Evolutionary conservation across 768 basidiomycete species (phyloP).

Genomic region (Crucibulum laeve): DNA sequence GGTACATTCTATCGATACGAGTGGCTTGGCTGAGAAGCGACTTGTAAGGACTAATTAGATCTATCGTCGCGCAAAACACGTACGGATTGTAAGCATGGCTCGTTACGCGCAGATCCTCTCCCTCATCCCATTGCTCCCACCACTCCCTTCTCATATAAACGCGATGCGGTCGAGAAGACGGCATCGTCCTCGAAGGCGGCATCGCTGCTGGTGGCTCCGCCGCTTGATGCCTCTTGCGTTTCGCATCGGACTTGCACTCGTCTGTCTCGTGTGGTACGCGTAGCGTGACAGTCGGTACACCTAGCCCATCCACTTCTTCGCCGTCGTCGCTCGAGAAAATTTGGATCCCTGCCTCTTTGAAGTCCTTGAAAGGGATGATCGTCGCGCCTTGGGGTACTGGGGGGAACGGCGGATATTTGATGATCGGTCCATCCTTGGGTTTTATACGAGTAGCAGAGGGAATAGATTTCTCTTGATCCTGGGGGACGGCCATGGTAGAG

Average conservation of each 20-base stretch:
- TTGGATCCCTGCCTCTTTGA: slow-evolving; percentile 55
- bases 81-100: slow-evolving; percentile 44
- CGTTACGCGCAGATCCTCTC: slow-evolving; percentile 44
- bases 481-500: too few species aligned
- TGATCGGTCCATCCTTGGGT: neutral
- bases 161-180: neutral
- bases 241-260: slow-evolving; percentile 44
- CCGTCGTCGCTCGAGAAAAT: slow-evolving; percentile 36
- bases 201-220: neutral
- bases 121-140: slow-evolving; percentile 69
- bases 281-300: slow-evolving; percentile 62
- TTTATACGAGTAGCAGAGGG: too few species aligned
- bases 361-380: slow-evolving; percentile 53
- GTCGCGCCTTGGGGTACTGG: slow-evolving; percentile 29
- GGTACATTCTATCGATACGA: slow-evolving; percentile 51
- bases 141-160: slow-evolving; percentile 35
- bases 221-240: slow-evolving; percentile 35
- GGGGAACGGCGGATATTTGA: slow-evolving; percentile 25
- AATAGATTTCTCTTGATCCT: too few species aligned
- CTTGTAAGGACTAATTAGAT: slow-evolving; percentile 1
- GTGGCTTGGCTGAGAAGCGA: slow-evolving; percentile 30
- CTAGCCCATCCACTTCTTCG: slow-evolving; percentile 61
- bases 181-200: slow-evolving; percentile 10
- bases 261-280: slow-evolving; percentile 51
- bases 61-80: slow-evolving; percentile 15